phyloP scores from a whole-genome alignment of 2,329 filamentous ascomycete genomes.

The Ascochyta fabae region DNA sequence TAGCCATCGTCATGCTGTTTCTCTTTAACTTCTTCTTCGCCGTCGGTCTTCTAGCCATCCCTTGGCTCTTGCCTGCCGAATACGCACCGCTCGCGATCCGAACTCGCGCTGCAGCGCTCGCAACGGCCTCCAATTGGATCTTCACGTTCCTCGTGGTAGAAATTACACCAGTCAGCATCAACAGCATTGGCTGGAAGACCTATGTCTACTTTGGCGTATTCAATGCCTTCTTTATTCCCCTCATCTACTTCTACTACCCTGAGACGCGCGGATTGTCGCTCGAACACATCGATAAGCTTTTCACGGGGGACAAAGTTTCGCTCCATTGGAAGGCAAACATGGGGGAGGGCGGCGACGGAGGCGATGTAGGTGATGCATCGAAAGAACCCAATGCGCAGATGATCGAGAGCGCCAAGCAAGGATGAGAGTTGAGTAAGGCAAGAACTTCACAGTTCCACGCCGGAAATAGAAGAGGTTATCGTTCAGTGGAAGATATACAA shows the following conservation, averaged over 20 bases:
- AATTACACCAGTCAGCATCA: constrained; percentile 13
- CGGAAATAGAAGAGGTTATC: no score
- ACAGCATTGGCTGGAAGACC: constrained; percentile 29
- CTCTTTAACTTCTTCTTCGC: constrained; percentile 44
- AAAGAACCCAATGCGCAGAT: neutral
- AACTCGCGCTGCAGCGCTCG: constrained; percentile 11
- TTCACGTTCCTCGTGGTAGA: constrained; percentile 17
- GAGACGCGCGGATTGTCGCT: constrained; percentile 79
- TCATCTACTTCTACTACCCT: constrained; percentile 57
- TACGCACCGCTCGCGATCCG: constrained; percentile 49
- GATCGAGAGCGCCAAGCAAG: neutral
- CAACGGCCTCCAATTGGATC: constrained; percentile 17
- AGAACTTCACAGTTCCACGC: no score
- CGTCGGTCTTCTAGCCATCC: constrained; percentile 1
- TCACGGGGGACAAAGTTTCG: constrained; percentile 68
- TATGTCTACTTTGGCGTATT: constrained; percentile 7
- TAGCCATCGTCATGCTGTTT: constrained; percentile 55
- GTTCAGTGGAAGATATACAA: no score
- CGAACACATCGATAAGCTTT: constrained; percentile 83
- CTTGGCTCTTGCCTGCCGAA: constrained; percentile 48
- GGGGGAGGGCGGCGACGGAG: constrained; percentile 4
- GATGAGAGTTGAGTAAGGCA: neutral
- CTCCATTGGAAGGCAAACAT: constrained; percentile 10
- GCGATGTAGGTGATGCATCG: neutral
- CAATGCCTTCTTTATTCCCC: constrained; percentile 23